Percentiles rank a stretch among this genome's conserved stretches.
Conservation (phyloP, 179 eudicot species). For the Corrigiola litoralis region DNA sequence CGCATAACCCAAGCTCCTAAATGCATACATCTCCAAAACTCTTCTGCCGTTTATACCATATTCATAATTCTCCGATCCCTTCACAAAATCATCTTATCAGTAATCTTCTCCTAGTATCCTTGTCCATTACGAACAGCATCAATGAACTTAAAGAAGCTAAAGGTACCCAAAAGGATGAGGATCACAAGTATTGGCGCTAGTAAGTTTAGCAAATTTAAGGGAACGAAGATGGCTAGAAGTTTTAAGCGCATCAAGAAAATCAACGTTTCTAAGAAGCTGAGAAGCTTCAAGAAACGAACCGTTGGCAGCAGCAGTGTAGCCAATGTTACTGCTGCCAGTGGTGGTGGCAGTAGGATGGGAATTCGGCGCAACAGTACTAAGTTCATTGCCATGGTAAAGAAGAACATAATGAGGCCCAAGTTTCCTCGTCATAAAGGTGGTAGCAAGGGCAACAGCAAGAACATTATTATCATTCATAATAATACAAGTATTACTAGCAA, state of each 20-base stretch:
- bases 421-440: constrained; percentile 14
- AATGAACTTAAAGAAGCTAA: constrained; percentile 29
- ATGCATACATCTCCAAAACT: not conserved
- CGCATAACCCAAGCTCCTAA: constrained; percentile 5
- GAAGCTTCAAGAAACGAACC: constrained; percentile 14
- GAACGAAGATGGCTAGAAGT: constrained; percentile 25
- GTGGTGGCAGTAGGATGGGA: constrained; percentile 7
- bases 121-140: not conserved
- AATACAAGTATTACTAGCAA: constrained; percentile 43
- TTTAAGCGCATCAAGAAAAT: constrained; percentile 22
- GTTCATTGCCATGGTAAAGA: constrained; percentile 28
- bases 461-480: constrained; percentile 43
- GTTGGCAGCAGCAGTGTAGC: not conserved
- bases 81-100: not conserved
- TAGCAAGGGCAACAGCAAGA: constrained; percentile 20
- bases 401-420: constrained; percentile 30
- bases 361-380: constrained; percentile 21
- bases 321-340: not conserved
- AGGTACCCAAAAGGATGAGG: constrained; percentile 27
- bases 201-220: constrained; percentile 21
- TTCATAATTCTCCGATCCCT: not conserved
- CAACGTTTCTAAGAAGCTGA: constrained; percentile 17
- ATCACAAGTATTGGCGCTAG: constrained; percentile 13
- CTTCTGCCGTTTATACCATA: not conserved
- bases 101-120: not conserved